A percentile compares a stretch with the other conserved stretches of the same genome.
Evolutionary conservation across 2,329 filamentous ascomycete genomes (phyloP).

Genomic region (Volutella citrinella): DNA sequence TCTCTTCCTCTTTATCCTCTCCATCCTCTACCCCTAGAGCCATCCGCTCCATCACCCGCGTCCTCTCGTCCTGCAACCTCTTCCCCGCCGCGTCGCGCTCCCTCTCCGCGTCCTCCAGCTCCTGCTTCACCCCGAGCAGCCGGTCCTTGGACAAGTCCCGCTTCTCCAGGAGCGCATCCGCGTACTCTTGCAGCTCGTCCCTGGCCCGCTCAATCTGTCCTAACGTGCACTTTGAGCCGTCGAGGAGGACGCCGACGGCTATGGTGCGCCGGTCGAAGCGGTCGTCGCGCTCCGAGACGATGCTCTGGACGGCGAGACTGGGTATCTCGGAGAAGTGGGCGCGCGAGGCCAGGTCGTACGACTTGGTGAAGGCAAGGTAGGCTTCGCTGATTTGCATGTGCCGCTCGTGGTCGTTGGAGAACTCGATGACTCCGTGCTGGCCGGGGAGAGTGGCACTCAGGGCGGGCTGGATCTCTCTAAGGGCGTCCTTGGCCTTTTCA

Average conservation of each 20-base stretch:
- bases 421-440: conserved; percentile 23
- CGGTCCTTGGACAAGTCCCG: conserved; percentile 27
- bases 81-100: conserved; percentile 30
- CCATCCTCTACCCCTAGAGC: too few relatives aligned
- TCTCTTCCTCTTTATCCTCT: too few relatives aligned
- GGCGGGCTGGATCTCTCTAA: conserved; percentile 30
- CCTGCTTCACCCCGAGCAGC: conserved; percentile 23
- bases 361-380: conserved; percentile 40
- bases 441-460: conserved; percentile 29
- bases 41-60: too few relatives aligned
- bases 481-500: conserved; percentile 30
- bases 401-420: conserved; percentile 40
- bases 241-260: conserved; percentile 38
- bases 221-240: too few relatives aligned
- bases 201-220: conserved; percentile 46
- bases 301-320: conserved; percentile 40
- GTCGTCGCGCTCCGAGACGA: conserved; percentile 42
- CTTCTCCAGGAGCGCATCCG: conserved; percentile 27
- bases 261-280: not conserved
- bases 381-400: conserved; percentile 47
- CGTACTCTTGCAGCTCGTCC: conserved; percentile 31
- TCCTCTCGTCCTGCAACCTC: conserved; percentile 34
- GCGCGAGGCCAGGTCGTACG: conserved; percentile 37
- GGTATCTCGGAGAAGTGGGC: conserved; percentile 38
- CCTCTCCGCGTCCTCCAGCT: conserved; percentile 27